Evolutionary conservation across 2,329 filamentous ascomycete genomes (phyloP).

Genomic region (Leptoxyphium fumago): DNA sequence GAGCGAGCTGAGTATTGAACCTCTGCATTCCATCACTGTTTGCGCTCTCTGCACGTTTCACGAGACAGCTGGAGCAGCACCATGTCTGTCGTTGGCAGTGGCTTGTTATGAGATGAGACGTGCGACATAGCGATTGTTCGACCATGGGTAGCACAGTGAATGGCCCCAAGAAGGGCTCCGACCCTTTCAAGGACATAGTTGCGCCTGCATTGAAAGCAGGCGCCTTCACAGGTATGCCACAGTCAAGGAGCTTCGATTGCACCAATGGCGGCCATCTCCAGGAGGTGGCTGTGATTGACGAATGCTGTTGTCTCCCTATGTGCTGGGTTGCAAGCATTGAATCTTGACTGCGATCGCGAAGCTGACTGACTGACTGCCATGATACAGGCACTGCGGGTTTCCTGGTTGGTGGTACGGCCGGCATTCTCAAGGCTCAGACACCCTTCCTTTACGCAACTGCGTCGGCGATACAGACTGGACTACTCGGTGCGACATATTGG

Average conservation of each 20-base stretch:
- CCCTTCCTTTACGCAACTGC: conserved; percentile 54
- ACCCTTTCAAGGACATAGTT: conserved; percentile 12
- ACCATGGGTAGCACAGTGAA: background rate
- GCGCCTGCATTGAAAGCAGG: conserved; percentile 20
- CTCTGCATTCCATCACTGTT: no score
- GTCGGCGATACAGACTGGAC: conserved; percentile 68
- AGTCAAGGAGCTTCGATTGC: background rate
- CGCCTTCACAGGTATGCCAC: conserved; percentile 17
- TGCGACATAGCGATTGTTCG: background rate
- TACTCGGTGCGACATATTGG: conserved; percentile 63
- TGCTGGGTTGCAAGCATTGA: background rate
- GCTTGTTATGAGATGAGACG: no score
- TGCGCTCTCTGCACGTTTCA: no score
- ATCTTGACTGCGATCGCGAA: background rate
- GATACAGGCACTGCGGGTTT: conserved; percentile 53
- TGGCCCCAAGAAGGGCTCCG: background rate
- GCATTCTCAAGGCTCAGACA: conserved; percentile 48
- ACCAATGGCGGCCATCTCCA: background rate
- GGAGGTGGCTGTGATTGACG: background rate
- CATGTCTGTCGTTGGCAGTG: no score
- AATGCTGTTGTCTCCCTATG: background rate
- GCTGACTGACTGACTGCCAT: background rate
- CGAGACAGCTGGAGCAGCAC: no score
- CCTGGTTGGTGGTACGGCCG: conserved; percentile 29
- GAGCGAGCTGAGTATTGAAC: no score